phyloP scores from a whole-genome alignment of 2,329 filamentous ascomycete genomes.

The Neopestalotiopsis sp. region DNA sequence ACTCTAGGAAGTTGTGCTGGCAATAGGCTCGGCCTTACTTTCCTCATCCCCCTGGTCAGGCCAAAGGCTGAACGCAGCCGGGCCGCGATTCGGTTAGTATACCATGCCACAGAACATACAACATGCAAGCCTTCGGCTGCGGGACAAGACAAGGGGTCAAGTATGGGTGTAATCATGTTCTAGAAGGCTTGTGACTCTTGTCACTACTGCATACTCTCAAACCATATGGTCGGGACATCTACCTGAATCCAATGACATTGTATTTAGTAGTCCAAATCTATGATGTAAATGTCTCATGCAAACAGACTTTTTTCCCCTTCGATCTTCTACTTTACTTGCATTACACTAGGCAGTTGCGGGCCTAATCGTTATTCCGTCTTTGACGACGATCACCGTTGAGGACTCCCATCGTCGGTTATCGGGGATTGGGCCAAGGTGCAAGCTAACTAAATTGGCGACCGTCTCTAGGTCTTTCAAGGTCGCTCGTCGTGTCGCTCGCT shows the following conservation, averaged over 20 bases:
- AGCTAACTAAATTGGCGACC: background rate
- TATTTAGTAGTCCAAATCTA: no score
- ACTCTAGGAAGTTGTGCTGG: background rate
- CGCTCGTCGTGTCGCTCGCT: background rate
- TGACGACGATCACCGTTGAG: background rate
- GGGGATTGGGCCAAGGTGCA: background rate
- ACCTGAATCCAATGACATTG: no score
- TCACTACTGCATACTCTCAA: no score
- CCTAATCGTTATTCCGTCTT: background rate
- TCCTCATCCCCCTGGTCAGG: background rate
- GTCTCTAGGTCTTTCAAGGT: background rate
- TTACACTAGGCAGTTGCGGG: background rate
- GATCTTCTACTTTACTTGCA: background rate
- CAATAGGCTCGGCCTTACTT: background rate
- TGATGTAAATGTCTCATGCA: no score
- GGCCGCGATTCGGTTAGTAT: background rate
- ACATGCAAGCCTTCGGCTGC: no score
- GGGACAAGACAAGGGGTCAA: no score
- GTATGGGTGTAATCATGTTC: no score
- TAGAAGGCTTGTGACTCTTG: no score
- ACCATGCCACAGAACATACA: background rate
- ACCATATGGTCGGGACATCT: no score
- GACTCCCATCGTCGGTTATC: background rate
- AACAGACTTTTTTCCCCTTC: no score
- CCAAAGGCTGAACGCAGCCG: background rate